A percentile compares a stretch with the other conserved stretches of the same genome.
These are phyloP conservation scores for Ceratocystis smalleyi DNA, from an alignment of 2,329 filamentous ascomycete genomes.

Conservation along the genomic window DNA sequence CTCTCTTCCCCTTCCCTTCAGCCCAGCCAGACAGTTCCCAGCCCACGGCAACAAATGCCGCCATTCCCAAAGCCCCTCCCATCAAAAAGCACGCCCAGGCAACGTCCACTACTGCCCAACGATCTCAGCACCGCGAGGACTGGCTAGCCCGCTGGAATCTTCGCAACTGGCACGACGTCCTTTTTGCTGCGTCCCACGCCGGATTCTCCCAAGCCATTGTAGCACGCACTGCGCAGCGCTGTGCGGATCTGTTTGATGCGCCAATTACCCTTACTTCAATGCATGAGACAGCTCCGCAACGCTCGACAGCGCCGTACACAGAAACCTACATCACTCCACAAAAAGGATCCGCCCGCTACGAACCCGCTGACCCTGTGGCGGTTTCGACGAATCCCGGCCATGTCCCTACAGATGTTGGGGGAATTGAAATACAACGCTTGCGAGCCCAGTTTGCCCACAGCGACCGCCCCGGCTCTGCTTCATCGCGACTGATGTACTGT, in stretches of 20 bases:
- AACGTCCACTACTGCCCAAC: not conserved
- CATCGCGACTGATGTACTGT: slow-evolving; percentile 23
- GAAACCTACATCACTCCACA: slow-evolving; percentile 2
- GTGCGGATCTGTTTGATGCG: slow-evolving; percentile 59
- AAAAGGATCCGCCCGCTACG: not conserved
- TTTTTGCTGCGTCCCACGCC: slow-evolving; percentile 60
- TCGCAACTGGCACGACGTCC: slow-evolving; percentile 72
- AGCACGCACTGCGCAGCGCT: slow-evolving; percentile 55
- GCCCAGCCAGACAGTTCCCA: not conserved
- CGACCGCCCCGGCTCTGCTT: slow-evolving; percentile 4
- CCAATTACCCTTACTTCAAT: slow-evolving; percentile 49
- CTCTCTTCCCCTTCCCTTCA: slow-evolving; percentile 2
- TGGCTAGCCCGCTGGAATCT: slow-evolving; percentile 28
- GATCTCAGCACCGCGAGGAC: slow-evolving; percentile 18
- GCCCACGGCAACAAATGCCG: not conserved
- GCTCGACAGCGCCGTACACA: not conserved
- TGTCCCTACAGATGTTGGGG: slow-evolving; percentile 16
- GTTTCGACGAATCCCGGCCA: slow-evolving; percentile 19
- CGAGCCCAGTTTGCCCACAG: not conserved
- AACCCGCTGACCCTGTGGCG: slow-evolving; percentile 20
- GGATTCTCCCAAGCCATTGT: slow-evolving; percentile 53
- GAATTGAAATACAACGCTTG: not conserved
- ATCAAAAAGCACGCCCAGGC: not conserved
- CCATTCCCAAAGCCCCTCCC: not conserved
- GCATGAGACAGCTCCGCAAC: slow-evolving; percentile 20